Base-by-base conservation (phyloP, 208 protist species). In the Acanthamoeba quina region DNA sequence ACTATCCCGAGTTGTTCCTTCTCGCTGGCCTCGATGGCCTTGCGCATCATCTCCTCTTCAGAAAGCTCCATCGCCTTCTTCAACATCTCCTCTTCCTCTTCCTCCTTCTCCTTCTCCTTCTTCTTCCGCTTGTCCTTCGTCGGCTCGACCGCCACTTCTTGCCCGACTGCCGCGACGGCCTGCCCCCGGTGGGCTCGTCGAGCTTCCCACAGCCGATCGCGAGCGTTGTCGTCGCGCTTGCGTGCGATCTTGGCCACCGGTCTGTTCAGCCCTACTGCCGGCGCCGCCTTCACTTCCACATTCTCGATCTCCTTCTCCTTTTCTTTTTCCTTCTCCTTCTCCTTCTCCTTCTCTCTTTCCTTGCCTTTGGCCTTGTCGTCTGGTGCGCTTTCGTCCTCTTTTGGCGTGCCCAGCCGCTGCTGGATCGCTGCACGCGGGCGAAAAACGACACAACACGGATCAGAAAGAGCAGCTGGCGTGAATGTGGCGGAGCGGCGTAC, bases 171-270 rank as follows among this genome's bases (percentile, higher is more conserved):
- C 24, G 64, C 29, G 9, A 24, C 64, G 4, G 68, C 68, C n/a
- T 76, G 68, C 68, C 37, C 37, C 41, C 72, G 64, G 21, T 80
- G 72, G 5, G 72, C 72, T 80, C 72, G 72, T 24, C 72, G 31
- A 5, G 72, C 72, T 34, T 80, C 72, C 72, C 29, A 52, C 19
- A 80, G 72, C 6, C 44, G 31, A 5, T 34, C 72, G 1, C 72
- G 72, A 52, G 72, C 72, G 34, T 80, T 37, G 72, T 80, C 72
- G 21, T 80, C 72, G 31, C 44, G 31, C 72, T 80, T 80, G 72
- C 72, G 72, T n/a, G 52, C 72, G 72, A 80, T 80, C 72, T 80
- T 80, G 31, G 72, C 72, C 72, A 80, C 72, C 72, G 72, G 72
- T 3, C 72, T 44, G 72, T 80, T 80, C 5, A 80, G 41, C 29